Evolutionary conservation across 257 asterid genomes (phyloP), one percentile per base, ranked within the genome.

Genomic region (Solanum rostratum): DNA sequence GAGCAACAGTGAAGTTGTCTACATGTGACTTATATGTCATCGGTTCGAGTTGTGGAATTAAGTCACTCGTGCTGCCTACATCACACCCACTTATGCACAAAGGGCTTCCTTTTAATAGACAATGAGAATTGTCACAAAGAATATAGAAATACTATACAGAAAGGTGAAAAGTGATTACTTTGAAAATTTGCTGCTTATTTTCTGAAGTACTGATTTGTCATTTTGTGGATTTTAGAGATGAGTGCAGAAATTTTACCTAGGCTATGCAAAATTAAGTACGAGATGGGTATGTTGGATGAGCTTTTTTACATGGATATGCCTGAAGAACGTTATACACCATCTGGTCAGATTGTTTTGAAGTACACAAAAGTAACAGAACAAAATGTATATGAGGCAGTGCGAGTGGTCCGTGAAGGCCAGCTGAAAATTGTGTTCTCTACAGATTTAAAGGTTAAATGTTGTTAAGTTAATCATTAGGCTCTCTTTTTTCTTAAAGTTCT

Each of bases 371-470:
- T 69, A 18, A 83, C 62, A 37, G 85, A 88, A 70, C 90, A 88
- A 83, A 90, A 84, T 24, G 84, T 86, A 15, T 85, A 79, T 76
- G 66, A 86, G 27, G 69, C 79, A 62, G 81, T 45, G 12, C 88
- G 82, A n/a, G 83, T 88, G 27, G 84, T 80, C 55, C 88, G 81
- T 43, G 37, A 83, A 62, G 92, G 90, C 43, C 86, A 55, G 69
- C 88, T 90, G 83, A 86, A 84, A 30, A 52, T 86, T 20, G 60
- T 85, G n/a, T 85, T 90, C 84, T 70, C 88, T 66, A 68, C 85
- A 12, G 88, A 87, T 43, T 81, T 90, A 59, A 90, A 88, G 92
- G 92, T 89, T 69, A 71, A 45, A 7, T 45, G 59, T 45, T 74
- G 18, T 37, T n/a, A 71, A 18, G 29, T 30, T 30, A 30, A 30